Percentiles rank a stretch among this genome's conserved stretches.
Evolutionary conservation across 805 yeast genomes (phyloP).

Genomic region (Debaryomyces maramus): DNA sequence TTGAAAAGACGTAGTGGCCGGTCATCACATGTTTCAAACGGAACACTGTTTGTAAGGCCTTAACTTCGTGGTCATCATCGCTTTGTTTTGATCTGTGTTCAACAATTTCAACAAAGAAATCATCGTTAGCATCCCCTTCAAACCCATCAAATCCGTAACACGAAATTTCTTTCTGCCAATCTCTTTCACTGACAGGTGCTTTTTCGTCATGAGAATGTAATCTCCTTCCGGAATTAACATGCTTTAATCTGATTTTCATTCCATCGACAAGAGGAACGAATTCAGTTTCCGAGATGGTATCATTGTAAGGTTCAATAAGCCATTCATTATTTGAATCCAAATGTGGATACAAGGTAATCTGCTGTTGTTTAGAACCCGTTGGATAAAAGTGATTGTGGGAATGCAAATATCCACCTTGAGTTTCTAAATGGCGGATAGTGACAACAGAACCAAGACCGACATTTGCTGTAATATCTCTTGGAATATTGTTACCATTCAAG

Average conservation of each 20-base stretch:
- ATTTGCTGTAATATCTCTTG: constrained; percentile 55
- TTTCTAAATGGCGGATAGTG: constrained; percentile 65
- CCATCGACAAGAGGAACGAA: constrained; percentile 68
- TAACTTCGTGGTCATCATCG: constrained; percentile 54
- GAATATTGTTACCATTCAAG: constrained; percentile 60
- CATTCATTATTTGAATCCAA: constrained; percentile 73
- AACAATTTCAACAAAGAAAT: constrained; percentile 74
- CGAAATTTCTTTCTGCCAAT: constrained; percentile 83
- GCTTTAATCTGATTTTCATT: constrained; percentile 67
- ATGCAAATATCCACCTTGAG: constrained; percentile 80
- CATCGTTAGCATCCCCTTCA: constrained; percentile 82
- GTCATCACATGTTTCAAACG: constrained; percentile 78
- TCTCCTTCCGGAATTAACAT: constrained; percentile 58
- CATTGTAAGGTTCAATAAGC: constrained; percentile 67
- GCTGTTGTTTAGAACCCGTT: constrained; percentile 83
- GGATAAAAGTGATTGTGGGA: constrained; percentile 73
- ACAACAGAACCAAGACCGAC: constrained; percentile 74
- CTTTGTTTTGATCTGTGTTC: constrained; percentile 49
- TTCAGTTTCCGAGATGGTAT: constrained; percentile 51
- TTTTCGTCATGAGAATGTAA: constrained; percentile 83
- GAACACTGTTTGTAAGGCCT: constrained; percentile 69
- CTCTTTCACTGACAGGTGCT: constrained; percentile 72
- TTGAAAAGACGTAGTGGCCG: constrained; percentile 76
- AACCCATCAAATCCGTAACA: constrained; percentile 77
- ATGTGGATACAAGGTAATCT: constrained; percentile 77